Base-by-base conservation (phyloP, 75 land plant species). In the Larix kaempferi region DNA sequence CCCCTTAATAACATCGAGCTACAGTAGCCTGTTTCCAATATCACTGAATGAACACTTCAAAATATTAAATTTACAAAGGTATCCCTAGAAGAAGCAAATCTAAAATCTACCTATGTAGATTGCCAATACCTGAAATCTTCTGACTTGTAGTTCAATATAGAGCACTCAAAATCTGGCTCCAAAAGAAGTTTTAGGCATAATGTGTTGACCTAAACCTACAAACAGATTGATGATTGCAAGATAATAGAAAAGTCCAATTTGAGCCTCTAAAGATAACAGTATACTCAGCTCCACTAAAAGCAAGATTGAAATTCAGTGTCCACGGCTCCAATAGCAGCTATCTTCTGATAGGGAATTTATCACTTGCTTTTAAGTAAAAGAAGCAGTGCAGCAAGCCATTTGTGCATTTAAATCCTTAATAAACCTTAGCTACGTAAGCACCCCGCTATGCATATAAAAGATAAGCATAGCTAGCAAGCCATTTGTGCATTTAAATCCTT, bases 121-220 rank as follows among this genome's bases (percentile, higher is more conserved):
- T 69, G 21, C n/a, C 65, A 15, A 65, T 19, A 19, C 72, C 72
- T 41, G 8, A 69, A 37, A 67, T 8, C 39, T 64, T 23, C 17
- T 15, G 33, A 21, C 72, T 39, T n/a, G 52, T 69, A 69, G n/a
- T 69, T 69, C 49, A 39, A 19, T 69, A 41, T 22, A 39, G 52
- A 39, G 72, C 52, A 21, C 72, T 35, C 23, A 69, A 69, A 69
- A 39, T 41, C 22, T 10, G 72, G 72, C 72, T 69, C 25, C 52
- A 69, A 41, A 37, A 69, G 52, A 69, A 37, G 49, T 41, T 69
- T 6, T 52, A 69, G 49, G 52, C 72, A 8, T 69, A 69, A 69
- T 7, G 7, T 41, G 41, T 69, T 37, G 72, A 69, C 41, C 52
- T n/a, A 21, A 21, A 41, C 10, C n/a, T 44, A 37, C 52, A 49